A percentile compares a stretch with the other conserved stretches of the same genome.
Conservation (phyloP, 2,329 filamentous ascomycete genomes). For the Pseudocercospora macadamiae region DNA sequence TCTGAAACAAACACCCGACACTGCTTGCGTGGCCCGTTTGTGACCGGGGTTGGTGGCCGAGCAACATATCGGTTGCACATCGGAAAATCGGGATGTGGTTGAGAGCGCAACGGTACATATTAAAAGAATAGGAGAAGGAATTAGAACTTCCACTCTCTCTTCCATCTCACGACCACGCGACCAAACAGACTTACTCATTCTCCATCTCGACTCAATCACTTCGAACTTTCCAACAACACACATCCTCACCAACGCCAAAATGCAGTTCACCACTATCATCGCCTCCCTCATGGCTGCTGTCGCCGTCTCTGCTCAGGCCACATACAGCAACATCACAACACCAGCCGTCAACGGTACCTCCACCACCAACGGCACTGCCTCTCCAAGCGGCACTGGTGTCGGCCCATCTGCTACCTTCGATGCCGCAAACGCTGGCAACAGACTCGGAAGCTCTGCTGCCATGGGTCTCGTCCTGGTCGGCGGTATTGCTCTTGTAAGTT, state of each 20-base stretch:
- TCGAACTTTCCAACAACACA: not conserved
- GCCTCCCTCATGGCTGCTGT: slow-evolving; percentile 16
- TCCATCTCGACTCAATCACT: not conserved
- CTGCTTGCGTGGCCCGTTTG: slow-evolving; percentile 17
- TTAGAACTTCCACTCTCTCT: not conserved
- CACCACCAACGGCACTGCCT: slow-evolving; percentile 12
- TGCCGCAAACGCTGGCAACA: slow-evolving; percentile 12
- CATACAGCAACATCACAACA: slow-evolving; percentile 6
- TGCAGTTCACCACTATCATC: slow-evolving; percentile 22
- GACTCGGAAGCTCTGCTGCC: slow-evolving; percentile 17
- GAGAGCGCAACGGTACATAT: too few species aligned
- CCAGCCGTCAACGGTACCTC: slow-evolving; percentile 5
- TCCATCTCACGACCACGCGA: not conserved
- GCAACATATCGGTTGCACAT: not conserved
- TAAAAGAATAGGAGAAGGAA: not conserved
- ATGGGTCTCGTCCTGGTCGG: slow-evolving; percentile 22
- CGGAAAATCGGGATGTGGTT: too few species aligned
- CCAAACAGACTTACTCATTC: not conserved
- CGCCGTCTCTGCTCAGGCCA: slow-evolving; percentile 11
- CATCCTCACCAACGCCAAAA: slow-evolving; percentile 2
- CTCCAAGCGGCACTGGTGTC: slow-evolving; percentile 8
- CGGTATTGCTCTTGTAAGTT: slow-evolving; percentile 21
- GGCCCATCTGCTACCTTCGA: slow-evolving; percentile 10
- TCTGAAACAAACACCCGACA: slow-evolving; percentile 19
- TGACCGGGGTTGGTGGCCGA: slow-evolving; percentile 8